Percentiles rank a stretch among this genome's conserved stretches.
phyloP scores from a whole-genome alignment of 768 basidiomycete species.

The Rhodotorula sphaerocarpa region DNA sequence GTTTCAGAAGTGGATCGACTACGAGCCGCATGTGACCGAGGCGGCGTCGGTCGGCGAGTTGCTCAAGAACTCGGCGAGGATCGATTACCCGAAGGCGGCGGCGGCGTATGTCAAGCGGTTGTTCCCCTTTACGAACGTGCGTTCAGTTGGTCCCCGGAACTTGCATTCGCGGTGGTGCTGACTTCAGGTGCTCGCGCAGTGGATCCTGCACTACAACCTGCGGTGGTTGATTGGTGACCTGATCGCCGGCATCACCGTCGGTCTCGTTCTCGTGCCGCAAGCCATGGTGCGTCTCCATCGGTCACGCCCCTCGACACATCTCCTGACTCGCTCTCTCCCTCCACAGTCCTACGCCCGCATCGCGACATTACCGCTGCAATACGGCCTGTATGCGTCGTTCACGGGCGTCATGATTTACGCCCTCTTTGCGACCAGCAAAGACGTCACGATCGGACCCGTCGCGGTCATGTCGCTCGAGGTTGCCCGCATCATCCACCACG shows the following conservation, averaged over 20 bases:
- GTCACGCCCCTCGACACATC: too few species aligned
- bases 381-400: constrained; percentile 92
- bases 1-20: constrained; percentile 4
- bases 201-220: constrained; percentile 9
- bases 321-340: not conserved
- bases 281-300: constrained; percentile 50
- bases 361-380: constrained; percentile 74
- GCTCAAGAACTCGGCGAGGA: not conserved
- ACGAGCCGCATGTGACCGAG: constrained; percentile 26
- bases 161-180: too few species aligned
- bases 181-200: constrained; percentile 1
- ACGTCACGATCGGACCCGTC: constrained; percentile 86
- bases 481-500: constrained; percentile 26
- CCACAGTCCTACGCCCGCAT: constrained; percentile 44
- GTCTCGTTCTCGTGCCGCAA: constrained; percentile 81
- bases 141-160: not conserved
- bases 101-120: constrained; percentile 3
- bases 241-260: constrained; percentile 44
- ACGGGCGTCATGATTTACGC: constrained; percentile 69
- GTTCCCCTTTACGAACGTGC: constrained; percentile 23
- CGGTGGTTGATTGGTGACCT: constrained; percentile 36
- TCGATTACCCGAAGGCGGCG: not conserved
- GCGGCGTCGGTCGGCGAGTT: constrained; percentile 15
- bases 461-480: constrained; percentile 89
- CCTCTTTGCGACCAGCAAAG: constrained; percentile 96